Evolutionary conservation across 805 yeast genomes (phyloP), one percentile per base, ranked within the genome.

Genomic region (Metschnikowia reukaufii): DNA sequence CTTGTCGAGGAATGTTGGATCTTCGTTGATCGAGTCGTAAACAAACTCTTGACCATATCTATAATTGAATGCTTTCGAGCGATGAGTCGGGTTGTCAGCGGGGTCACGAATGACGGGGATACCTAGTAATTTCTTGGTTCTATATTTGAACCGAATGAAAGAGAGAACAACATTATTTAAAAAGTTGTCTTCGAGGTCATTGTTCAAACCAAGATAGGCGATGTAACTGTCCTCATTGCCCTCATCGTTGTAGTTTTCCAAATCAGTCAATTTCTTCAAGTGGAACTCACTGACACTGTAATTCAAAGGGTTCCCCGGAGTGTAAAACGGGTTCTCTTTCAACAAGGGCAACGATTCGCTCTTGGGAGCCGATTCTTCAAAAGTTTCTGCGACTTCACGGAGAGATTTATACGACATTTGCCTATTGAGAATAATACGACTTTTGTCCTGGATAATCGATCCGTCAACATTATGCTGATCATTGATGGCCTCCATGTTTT

Each of bases 1-100:
- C 12, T 49, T 50, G 44, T 61, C 58, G 49, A 60, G 58, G 19
- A 51, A 47, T 5, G 66, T 59, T 13, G 61, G 57, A 19, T 66
- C 70, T 20, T 67, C 72, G 48, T 68, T 65, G 31, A 67, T 60
- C 12, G 72, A 67, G 51, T 64, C 70, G 40, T 66, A 68, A 21
- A 57, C 55, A 29, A 30, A 42, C 31, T 49, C 52, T 5, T 46
- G 48, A 19, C 42, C 32, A 21, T 42, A 17, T n/a, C 31, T 31
- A 18, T 18, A 18, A 30, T 36, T 29, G 17, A 21, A 39, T 6
- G 18, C 6, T 29, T 34, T 48, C 5, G 29, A 25, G 32, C 45
- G 33, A 41, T 51, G 3, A 41, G 20, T 7, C 12, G 15, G 30
- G 18, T 8, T 6, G 15, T 20, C n/a, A 18, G 18, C 19, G 31